phyloP scores from a whole-genome alignment of 805 yeast species.

The Candida mattraensis region DNA sequence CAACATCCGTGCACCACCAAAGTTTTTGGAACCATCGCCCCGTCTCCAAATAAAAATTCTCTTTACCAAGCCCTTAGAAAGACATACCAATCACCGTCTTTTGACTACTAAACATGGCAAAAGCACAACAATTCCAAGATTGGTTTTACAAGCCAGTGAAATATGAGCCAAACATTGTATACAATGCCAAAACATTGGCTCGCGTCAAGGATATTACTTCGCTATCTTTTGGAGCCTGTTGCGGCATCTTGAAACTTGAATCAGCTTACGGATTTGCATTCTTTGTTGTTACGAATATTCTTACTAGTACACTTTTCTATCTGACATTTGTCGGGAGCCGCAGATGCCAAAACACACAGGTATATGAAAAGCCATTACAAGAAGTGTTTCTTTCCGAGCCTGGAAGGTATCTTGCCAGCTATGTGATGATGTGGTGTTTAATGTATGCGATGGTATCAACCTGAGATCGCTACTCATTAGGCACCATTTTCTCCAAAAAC shows the following conservation, averaged over 20 bases:
- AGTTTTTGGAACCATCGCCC: no score
- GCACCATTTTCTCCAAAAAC: conserved; percentile 4
- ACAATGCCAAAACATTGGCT: conserved; percentile 22
- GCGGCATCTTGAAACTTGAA: conserved; percentile 55
- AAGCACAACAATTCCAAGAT: neutral
- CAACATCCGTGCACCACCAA: conserved; percentile 13
- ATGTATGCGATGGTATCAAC: conserved; percentile 44
- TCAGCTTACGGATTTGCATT: conserved; percentile 48
- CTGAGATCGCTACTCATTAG: conserved; percentile 4
- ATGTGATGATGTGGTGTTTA: conserved; percentile 59
- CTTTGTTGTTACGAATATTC: conserved; percentile 38
- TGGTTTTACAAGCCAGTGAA: conserved; percentile 14
- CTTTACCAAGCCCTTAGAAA: no score
- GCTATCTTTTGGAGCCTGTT: conserved; percentile 50
- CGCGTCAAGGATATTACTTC: conserved; percentile 43
- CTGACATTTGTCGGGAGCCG: conserved; percentile 30
- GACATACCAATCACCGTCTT: no score
- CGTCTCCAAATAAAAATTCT: no score
- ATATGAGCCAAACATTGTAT: conserved; percentile 17
- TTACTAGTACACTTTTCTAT: conserved; percentile 35
- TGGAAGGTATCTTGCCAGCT: conserved; percentile 50
- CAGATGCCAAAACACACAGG: conserved; percentile 35
- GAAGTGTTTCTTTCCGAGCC: conserved; percentile 45
- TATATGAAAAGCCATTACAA: conserved; percentile 39
- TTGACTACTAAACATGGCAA: neutral